A percentile compares a stretch with the other conserved stretches of the same genome.
phyloP scores from a whole-genome alignment of 2,329 filamentous ascomycete genomes.

The Cephalotrichum gorgonifer region DNA sequence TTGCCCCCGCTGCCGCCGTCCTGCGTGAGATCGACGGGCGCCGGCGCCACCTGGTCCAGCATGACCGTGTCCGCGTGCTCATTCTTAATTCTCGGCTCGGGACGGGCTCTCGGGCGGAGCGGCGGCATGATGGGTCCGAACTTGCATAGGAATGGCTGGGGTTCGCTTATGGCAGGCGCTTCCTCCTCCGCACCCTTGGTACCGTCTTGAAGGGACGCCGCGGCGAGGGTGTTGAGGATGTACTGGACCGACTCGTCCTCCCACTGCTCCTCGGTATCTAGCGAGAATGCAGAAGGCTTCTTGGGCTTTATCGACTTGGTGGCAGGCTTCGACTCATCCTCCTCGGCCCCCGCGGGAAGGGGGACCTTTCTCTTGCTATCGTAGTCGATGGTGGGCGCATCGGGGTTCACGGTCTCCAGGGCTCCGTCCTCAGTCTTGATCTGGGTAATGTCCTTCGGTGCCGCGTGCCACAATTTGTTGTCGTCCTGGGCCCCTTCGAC shows the following conservation, averaged over 20 bases:
- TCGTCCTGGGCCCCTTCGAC: constrained; percentile 18
- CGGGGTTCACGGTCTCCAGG: constrained; percentile 22
- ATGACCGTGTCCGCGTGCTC: constrained; percentile 29
- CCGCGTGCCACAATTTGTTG: constrained; percentile 32
- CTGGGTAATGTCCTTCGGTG: constrained; percentile 20
- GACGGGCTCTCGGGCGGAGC: constrained; percentile 21
- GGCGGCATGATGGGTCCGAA: constrained; percentile 52
- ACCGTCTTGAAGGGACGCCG: constrained; percentile 7
- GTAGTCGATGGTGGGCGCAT: constrained; percentile 22
- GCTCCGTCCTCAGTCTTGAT: constrained; percentile 35
- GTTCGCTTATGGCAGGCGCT: constrained; percentile 3
- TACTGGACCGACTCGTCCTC: constrained; percentile 1
- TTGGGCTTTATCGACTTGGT: constrained; percentile 13
- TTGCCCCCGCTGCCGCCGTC: constrained; percentile 12
- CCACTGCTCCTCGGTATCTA: constrained; percentile 1
- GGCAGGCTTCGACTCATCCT: background rate
- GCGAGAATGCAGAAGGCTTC: constrained; percentile 13
- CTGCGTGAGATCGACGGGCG: constrained; percentile 33
- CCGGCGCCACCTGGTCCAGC: constrained; percentile 13
- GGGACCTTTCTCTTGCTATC: constrained; percentile 19
- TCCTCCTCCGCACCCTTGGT: constrained; percentile 10
- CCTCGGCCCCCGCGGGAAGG: background rate
- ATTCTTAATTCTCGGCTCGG: constrained; percentile 25
- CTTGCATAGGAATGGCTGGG: constrained; percentile 38
- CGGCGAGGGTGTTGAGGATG: constrained; percentile 2